A percentile compares a stretch with the other conserved stretches of the same genome.
phyloP scores from a whole-genome alignment of 2,329 filamentous ascomycete genomes.

The Epichloe festucae region DNA sequence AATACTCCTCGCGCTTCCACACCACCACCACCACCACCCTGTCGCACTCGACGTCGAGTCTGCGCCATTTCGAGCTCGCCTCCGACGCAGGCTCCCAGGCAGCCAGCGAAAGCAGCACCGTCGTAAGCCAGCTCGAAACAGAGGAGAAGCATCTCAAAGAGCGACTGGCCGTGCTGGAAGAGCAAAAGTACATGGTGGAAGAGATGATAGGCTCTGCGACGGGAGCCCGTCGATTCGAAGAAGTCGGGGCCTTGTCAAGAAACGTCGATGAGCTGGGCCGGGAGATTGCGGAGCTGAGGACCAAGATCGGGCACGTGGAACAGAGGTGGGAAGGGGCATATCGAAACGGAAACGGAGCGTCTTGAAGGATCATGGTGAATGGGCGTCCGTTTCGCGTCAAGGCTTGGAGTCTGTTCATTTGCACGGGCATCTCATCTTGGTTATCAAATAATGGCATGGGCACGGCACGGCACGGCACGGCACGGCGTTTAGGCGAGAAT shows the following conservation, averaged over 20 bases:
- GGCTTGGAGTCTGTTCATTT: too few species aligned
- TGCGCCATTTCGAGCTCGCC: conserved; percentile 34
- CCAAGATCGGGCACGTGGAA: conserved; percentile 55
- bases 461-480: too few species aligned
- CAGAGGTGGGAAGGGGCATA: conserved; percentile 42
- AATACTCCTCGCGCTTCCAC: conserved; percentile 19
- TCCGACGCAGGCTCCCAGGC: conserved; percentile 32
- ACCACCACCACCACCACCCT: conserved; percentile 14
- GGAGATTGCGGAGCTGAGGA: conserved; percentile 59
- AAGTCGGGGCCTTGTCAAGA: conserved; percentile 64
- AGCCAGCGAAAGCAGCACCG: conserved; percentile 38
- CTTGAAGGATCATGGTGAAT: not conserved
- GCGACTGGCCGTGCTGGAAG: conserved; percentile 70
- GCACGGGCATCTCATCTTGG: too few species aligned
- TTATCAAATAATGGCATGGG: conserved; percentile 14
- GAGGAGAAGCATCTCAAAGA: conserved; percentile 78
- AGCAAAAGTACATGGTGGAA: conserved; percentile 80
- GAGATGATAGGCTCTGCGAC: conserved; percentile 73
- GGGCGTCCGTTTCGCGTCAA: too few species aligned
- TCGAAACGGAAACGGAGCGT: conserved; percentile 15
- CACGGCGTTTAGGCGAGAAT: conserved; percentile 13
- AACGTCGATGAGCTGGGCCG: conserved; percentile 72
- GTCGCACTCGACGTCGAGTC: conserved; percentile 23
- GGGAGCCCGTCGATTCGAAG: conserved; percentile 68
- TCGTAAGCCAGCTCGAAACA: conserved; percentile 50